Evolutionary conservation across 2,329 filamentous ascomycete species (phyloP).

Genomic region (Colletotrichum cereale): DNA sequence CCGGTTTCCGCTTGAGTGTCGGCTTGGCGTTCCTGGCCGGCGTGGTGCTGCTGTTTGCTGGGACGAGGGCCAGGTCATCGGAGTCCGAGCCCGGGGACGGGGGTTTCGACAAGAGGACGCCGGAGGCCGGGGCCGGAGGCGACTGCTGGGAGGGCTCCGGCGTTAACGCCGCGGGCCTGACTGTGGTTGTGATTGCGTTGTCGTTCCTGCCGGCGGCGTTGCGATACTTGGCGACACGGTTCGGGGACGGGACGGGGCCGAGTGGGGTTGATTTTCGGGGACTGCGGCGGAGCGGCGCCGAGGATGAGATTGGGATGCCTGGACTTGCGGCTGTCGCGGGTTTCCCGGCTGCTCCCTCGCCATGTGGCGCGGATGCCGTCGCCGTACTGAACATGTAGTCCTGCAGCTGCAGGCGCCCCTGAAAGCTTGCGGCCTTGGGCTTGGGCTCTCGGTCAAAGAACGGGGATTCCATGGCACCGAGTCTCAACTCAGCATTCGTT

Average conservation of each 20-base stretch:
- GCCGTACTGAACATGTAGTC: constrained; percentile 55
- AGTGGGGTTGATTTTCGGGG: constrained; percentile 44
- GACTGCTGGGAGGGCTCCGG: neutral
- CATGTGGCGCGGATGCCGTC: neutral
- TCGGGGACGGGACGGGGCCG: constrained; percentile 32
- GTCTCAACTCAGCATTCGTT: neutral
- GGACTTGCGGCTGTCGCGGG: neutral
- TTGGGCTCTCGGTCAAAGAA: constrained; percentile 19
- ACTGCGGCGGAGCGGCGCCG: constrained; percentile 49
- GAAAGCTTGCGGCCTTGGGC: constrained; percentile 53
- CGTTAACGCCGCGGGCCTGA: neutral
- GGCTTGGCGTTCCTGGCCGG: neutral
- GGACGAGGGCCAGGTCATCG: constrained; percentile 16
- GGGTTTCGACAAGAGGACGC: constrained; percentile 8
- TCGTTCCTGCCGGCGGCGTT: constrained; percentile 17
- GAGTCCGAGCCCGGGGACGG: neutral
- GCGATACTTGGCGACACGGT: constrained; percentile 15
- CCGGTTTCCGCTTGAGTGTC: constrained; percentile 50
- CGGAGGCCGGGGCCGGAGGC: constrained; percentile 11
- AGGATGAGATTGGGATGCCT: neutral
- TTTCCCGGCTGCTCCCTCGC: neutral
- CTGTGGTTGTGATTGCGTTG: neutral
- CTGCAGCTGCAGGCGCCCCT: constrained; percentile 58
- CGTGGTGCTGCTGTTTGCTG: neutral
- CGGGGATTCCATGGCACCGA: constrained; percentile 25